Percentiles rank a stretch among this genome's conserved stretches.
Evolutionary conservation across 257 asterid species (phyloP).

Genomic region (Coffea canephora): DNA sequence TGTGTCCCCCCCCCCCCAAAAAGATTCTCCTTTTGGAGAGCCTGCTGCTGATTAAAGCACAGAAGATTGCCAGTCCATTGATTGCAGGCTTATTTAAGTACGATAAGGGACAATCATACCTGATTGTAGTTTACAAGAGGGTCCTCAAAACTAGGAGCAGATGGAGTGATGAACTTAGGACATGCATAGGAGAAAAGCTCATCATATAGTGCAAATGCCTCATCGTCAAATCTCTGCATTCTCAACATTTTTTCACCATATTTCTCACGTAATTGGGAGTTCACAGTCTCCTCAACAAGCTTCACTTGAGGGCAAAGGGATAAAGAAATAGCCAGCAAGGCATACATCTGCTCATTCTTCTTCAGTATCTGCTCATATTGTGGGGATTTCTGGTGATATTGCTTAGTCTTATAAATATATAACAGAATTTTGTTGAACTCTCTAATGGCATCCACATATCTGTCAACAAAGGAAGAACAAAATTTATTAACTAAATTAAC

Average conservation of each 20-base stretch:
- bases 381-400: conserved; percentile 90
- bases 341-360: conserved; percentile 99
- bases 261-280: conserved; percentile 81
- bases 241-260: conserved; percentile 91
- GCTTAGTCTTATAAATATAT: conserved; percentile 86
- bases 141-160: conserved; percentile 92
- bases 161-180: conserved; percentile 97
- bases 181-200: conserved; percentile 99
- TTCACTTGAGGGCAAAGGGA: conserved; percentile 90
- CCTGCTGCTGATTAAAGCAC: background rate
- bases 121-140: conserved; percentile 98
- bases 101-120: conserved; percentile 34
- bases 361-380: conserved; percentile 94
- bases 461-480: conserved; percentile 21
- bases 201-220: conserved; percentile 78
- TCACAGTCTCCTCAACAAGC: conserved; percentile 88
- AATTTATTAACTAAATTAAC: background rate
- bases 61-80: background rate
- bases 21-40: background rate
- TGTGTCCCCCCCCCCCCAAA: too few species aligned
- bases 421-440: conserved; percentile 83
- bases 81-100: background rate
- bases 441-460: conserved; percentile 84
- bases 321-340: conserved; percentile 79
- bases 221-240: conserved; percentile 87